Conservation (phyloP, 2,329 filamentous ascomycete species). For the Exophiala alcalophila region DNA sequence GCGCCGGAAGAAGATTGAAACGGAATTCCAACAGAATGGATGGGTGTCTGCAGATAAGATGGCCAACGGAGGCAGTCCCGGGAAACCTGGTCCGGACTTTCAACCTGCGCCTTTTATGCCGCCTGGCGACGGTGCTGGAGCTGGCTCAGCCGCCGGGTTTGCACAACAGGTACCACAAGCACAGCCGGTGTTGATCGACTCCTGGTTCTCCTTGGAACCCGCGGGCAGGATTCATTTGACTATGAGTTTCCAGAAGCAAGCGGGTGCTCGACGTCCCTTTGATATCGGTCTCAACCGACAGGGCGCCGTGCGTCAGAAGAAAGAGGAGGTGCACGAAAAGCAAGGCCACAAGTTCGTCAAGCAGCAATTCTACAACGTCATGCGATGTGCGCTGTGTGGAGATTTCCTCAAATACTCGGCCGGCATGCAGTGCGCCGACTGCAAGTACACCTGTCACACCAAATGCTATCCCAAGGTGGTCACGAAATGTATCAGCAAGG, state of each 20-base stretch:
- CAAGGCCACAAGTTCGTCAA: constrained; percentile 99
- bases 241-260: constrained; percentile 88
- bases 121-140: constrained; percentile 38
- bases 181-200: constrained; percentile 62
- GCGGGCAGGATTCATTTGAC: constrained; percentile 88
- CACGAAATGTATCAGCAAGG: constrained; percentile 99
- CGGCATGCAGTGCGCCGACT: constrained; percentile 98
- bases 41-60: constrained; percentile 98
- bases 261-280: constrained; percentile 75
- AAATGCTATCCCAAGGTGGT: constrained; percentile 97
- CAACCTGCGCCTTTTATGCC: constrained; percentile 29
- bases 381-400: constrained; percentile 96
- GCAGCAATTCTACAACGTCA: constrained; percentile 99
- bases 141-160: constrained; percentile 35
- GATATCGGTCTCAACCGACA: constrained; percentile 91
- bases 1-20: constrained; percentile 93
- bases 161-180: constrained; percentile 32
- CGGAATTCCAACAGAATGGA: constrained; percentile 87
- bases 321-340: constrained; percentile 97
- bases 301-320: constrained; percentile 92
- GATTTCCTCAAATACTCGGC: constrained; percentile 98
- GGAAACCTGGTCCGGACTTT: constrained; percentile 55
- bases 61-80: constrained; percentile 56
- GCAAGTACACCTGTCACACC: constrained; percentile 98
- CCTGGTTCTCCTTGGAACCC: constrained; percentile 96